A percentile compares a stretch with the other conserved stretches of the same genome.
Conservation (phyloP, 2,329 filamentous ascomycete species). For the Aspergillus chevalieri region DNA sequence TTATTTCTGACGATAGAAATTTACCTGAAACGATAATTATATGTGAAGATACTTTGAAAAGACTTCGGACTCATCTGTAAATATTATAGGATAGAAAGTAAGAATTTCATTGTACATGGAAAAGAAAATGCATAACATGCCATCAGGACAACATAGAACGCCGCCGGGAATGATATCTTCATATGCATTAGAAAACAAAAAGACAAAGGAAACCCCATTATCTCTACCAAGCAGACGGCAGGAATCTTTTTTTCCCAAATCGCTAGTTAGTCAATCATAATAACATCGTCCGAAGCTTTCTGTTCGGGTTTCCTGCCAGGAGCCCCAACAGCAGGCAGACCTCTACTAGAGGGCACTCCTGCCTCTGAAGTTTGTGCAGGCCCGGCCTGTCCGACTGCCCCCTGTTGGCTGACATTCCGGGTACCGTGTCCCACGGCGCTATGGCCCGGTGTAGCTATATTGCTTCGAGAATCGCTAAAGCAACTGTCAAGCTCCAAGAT, state of each 20-base stretch:
- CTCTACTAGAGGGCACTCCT: neutral
- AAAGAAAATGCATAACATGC: neutral
- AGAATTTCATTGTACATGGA: neutral
- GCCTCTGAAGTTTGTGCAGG: neutral
- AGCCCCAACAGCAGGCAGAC: neutral
- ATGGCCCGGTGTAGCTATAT: neutral
- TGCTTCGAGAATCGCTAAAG: constrained; percentile 11
- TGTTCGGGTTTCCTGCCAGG: neutral
- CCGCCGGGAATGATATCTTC: neutral
- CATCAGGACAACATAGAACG: neutral
- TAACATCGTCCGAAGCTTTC: constrained; percentile 21
- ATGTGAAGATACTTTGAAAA: neutral
- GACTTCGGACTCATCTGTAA: no score
- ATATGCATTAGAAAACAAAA: neutral
- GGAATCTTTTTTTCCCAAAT: neutral
- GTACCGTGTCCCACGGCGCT: neutral
- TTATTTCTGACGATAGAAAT: neutral
- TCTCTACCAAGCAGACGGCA: neutral
- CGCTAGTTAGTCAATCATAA: constrained; percentile 34
- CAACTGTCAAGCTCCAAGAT: constrained; percentile 27
- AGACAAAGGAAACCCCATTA: neutral
- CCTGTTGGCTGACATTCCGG: neutral
- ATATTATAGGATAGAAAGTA: no score
- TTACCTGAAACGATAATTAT: neutral
- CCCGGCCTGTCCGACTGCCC: neutral